Percentiles rank a stretch among this genome's conserved stretches.
Evolutionary conservation across 768 basidiomycete genomes (phyloP).

Genomic region (Rhodotorula kratochvilovae): DNA sequence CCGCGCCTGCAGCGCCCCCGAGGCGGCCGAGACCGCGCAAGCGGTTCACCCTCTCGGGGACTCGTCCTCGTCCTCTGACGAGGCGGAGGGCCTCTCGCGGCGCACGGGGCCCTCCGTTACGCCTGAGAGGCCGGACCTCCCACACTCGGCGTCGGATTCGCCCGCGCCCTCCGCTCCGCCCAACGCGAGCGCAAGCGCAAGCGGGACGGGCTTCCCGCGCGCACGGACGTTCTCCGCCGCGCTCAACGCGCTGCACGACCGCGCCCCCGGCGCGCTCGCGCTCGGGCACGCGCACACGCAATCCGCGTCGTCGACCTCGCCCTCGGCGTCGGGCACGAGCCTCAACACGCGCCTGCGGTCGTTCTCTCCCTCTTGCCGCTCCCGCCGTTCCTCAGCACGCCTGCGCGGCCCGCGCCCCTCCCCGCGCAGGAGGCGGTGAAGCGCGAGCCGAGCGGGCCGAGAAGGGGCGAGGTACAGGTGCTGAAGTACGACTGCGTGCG

Average conservation of each 20-base stretch:
- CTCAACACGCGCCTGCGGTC: constrained; percentile 34
- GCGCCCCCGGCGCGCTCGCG: not conserved
- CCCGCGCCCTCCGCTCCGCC: not conserved
- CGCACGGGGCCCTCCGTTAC: no score
- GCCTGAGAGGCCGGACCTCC: not conserved
- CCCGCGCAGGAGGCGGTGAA: not conserved
- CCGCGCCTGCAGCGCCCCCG: not conserved
- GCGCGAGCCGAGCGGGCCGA: not conserved
- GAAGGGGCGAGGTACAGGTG: constrained; percentile 64
- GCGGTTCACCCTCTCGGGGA: constrained; percentile 19
- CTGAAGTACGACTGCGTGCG: constrained; percentile 68
- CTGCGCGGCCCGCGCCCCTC: not conserved
- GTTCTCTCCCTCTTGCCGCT: constrained; percentile 34
- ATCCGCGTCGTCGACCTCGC: no score
- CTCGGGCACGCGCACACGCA: no score
- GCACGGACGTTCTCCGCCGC: not conserved
- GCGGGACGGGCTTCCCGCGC: not conserved
- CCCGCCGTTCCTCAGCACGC: constrained; percentile 16
- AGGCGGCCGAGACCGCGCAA: constrained; percentile 8
- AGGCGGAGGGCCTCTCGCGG: not conserved
- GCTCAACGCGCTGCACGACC: not conserved
- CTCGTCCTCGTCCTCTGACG: not conserved
- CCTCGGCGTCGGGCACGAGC: not conserved
- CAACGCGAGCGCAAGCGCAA: not conserved
- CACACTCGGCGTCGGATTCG: not conserved